Base-by-base conservation (phyloP, 2,329 filamentous ascomycete genomes). In the Leptodontidium sp. region DNA sequence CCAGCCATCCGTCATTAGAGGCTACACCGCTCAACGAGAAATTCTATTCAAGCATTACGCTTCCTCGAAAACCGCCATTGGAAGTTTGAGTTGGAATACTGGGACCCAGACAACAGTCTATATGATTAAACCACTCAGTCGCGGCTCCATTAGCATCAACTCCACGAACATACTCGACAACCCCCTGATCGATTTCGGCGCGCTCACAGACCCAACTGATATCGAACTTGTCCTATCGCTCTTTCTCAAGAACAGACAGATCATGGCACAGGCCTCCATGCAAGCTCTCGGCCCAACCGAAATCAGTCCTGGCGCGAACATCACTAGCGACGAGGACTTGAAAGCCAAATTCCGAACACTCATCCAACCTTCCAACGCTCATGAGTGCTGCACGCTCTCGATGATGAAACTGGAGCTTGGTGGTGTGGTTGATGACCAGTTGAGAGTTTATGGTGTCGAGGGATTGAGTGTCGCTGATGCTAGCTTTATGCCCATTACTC, bases 311-410 rank as follows among this genome's bases (percentile, higher is more conserved):
- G 80, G 79, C 5, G 66, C 94, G 17, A 91, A 87, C 0, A 91
- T 95, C 80, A 86, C 86, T 17, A 59, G 32, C 17, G 93, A 91
- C 0, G 91, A 93, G 8, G 91, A 94, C 64, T 83, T 97, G 71
- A 97, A 97, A 79, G 86, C 87, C 45, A 88, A 90, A 45, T 81
- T 97, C 55, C 85, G 86, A 14, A 85, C 84, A 38, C 86, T 91
- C 21, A 81, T 93, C 67, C 86, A 89, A 77, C 87, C 91, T 21
- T 74, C 81, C 2, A 81, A 82, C 63, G 83, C 81, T 64, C 83
- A 85, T 75, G 79, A 81, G 11, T 71, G 70, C 50, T 71, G 72
- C 26, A 66, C 72, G 1, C 47, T 67, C 4, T 43, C 72, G 4
- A 74, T 74, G 71, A 62, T 68, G 67, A 55, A 67, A 32, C 21